A percentile compares a stretch with the other conserved stretches of the same genome.
Evolutionary conservation across 2,329 filamentous ascomycete species (phyloP).

Genomic region (Fusarium sp.): DNA sequence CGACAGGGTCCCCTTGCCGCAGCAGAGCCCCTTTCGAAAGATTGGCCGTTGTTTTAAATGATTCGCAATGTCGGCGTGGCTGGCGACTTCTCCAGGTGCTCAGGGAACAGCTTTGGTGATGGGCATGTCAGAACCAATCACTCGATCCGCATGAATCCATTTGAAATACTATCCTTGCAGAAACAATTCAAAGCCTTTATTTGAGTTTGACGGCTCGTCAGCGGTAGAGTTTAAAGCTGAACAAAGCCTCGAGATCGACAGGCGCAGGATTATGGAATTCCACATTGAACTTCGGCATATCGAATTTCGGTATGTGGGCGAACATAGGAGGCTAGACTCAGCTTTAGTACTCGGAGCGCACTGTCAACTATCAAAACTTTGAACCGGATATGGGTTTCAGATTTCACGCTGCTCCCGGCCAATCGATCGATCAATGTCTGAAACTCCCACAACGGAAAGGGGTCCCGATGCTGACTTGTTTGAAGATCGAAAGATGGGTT

Average conservation of each 20-base stretch:
- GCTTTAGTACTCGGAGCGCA: not conserved
- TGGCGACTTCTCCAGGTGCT: conserved; percentile 11
- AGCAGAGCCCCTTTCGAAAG: conserved; percentile 4
- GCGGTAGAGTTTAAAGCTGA: not conserved
- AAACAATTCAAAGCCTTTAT: not conserved
- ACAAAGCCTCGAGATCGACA: not conserved
- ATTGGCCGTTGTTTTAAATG: conserved; percentile 6
- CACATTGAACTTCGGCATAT: not conserved
- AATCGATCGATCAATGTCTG: conserved; percentile 18
- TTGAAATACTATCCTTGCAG: not conserved
- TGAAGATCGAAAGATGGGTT: conserved; percentile 3
- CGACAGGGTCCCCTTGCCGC: not conserved
- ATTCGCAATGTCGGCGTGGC: conserved; percentile 15
- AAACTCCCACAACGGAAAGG: conserved; percentile 21
- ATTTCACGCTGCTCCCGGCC: not conserved
- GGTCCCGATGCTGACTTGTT: conserved; percentile 24
- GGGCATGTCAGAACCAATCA: not conserved
- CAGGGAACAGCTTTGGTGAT: not conserved
- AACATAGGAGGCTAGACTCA: not conserved
- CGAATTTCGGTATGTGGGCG: not conserved
- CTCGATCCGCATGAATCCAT: not conserved
- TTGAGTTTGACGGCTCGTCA: not conserved
- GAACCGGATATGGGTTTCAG: conserved; percentile 19
- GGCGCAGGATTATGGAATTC: conserved; percentile 1
- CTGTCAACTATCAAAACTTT: not conserved